phyloP scores from a whole-genome alignment of 106 monocot genomes.

The Iris macrosiphon region DNA sequence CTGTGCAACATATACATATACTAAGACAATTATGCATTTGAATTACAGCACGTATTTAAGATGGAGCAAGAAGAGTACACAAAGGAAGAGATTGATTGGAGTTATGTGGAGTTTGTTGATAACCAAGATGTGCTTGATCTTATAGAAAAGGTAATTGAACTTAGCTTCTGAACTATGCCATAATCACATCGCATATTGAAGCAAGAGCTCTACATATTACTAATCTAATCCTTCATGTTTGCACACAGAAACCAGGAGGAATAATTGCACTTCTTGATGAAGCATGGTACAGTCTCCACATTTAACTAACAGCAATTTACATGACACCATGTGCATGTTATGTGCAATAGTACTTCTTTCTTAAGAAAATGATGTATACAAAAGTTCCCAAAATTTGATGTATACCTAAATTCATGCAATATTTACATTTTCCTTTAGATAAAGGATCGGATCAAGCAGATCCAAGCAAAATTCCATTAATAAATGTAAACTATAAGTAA shows the following conservation, averaged over 20 bases:
- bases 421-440: too few species aligned
- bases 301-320: too few species aligned
- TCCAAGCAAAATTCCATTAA: too few species aligned
- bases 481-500: too few species aligned
- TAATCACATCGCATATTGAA: not conserved
- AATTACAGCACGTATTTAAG: slow-evolving; percentile 85
- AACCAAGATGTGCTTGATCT: slow-evolving; percentile 95
- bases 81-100: slow-evolving; percentile 92
- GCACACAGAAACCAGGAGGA: slow-evolving; percentile 87
- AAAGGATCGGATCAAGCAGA: too few species aligned
- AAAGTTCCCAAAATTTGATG: too few species aligned
- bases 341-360: too few species aligned
- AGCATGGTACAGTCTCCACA: slow-evolving; percentile 58
- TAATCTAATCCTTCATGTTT: slow-evolving; percentile 19
- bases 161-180: not conserved
- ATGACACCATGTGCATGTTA: too few species aligned
- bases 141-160: slow-evolving; percentile 78
- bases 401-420: too few species aligned
- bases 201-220: not conserved
- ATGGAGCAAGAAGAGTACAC: slow-evolving; percentile 99
- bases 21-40: slow-evolving; percentile 4
- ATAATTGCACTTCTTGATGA: slow-evolving; percentile 98
- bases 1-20: not conserved
- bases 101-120: slow-evolving; percentile 96
- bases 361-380: too few species aligned